phyloP scores from a whole-genome alignment of 2,329 filamentous ascomycete species.

The Aspergillus transmontanensis region DNA sequence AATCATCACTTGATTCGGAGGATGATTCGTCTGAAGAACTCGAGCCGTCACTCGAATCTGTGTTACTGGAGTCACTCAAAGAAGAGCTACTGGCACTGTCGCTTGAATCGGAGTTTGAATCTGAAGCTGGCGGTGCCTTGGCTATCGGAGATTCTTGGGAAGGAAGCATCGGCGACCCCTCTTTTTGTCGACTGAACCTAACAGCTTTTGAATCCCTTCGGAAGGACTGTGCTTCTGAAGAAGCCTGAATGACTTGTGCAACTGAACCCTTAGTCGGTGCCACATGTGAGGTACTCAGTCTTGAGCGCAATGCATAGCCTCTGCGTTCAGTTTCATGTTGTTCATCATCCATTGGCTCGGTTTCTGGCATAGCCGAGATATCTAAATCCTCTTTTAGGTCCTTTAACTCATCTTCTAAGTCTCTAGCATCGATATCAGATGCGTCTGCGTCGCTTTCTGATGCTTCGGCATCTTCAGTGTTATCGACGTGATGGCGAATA shows the following conservation, averaged over 20 bases:
- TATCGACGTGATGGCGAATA: constrained; percentile 35
- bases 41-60: constrained; percentile 24
- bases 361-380: constrained; percentile 27
- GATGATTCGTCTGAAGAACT: constrained; percentile 33
- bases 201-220: constrained; percentile 37
- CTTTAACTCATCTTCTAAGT: constrained; percentile 49
- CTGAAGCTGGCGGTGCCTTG: constrained; percentile 17
- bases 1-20: constrained; percentile 36
- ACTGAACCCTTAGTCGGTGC: constrained; percentile 15
- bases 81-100: constrained; percentile 22
- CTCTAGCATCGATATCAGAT: constrained; percentile 38
- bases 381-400: constrained; percentile 48
- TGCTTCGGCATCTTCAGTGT: constrained; percentile 29
- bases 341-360: constrained; percentile 19
- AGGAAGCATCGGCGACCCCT: constrained; percentile 13
- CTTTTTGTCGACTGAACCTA: constrained; percentile 30
- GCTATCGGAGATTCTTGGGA: constrained; percentile 15
- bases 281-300: constrained; percentile 6
- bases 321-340: background rate
- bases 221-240: constrained; percentile 24
- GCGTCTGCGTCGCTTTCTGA: constrained; percentile 34
- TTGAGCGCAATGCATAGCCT: constrained; percentile 18
- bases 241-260: constrained; percentile 16
- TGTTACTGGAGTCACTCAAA: constrained; percentile 33
- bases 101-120: background rate